These are phyloP conservation scores for Aspergillus flavus DNA, from an alignment of 2,329 filamentous ascomycete species.

Conservation along the genomic window DNA sequence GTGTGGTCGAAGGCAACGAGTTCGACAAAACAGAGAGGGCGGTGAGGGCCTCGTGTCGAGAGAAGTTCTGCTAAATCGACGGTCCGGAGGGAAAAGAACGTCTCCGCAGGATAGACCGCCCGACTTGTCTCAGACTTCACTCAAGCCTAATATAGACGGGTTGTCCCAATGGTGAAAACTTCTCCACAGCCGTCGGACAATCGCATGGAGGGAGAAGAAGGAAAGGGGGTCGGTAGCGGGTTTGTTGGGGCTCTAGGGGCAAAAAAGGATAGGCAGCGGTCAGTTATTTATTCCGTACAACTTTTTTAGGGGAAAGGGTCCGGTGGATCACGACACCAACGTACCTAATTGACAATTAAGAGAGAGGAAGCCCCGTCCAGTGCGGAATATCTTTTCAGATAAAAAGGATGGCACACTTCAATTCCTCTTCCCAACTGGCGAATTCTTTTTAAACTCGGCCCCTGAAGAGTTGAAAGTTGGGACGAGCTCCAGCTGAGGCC, in stretches of 20 bases:
- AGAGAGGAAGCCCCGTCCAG: neutral
- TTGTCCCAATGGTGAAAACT: neutral
- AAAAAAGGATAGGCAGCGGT: constrained; percentile 7
- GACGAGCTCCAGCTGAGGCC: neutral
- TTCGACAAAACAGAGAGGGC: neutral
- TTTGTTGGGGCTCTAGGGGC: constrained; percentile 7
- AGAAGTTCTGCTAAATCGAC: constrained; percentile 21
- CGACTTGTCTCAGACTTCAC: constrained; percentile 8
- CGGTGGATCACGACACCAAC: neutral
- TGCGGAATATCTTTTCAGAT: neutral
- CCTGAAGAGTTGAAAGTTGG: constrained; percentile 4
- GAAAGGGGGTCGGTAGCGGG: constrained; percentile 3
- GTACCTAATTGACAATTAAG: neutral
- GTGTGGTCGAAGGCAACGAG: constrained; percentile 7
- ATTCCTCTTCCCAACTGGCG: neutral
- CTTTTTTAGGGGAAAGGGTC: constrained; percentile 1
- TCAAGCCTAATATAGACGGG: neutral
- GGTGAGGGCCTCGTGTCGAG: constrained; percentile 14
- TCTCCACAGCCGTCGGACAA: constrained; percentile 6
- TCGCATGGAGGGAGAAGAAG: constrained; percentile 13
- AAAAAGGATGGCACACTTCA: neutral
- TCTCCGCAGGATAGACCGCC: constrained; percentile 26
- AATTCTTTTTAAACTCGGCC: constrained; percentile 5
- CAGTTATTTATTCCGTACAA: neutral
- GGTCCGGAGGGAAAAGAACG: constrained; percentile 30